Base-by-base conservation (phyloP, 2,329 filamentous ascomycete species). In the Ceratocystis albifundus region DNA sequence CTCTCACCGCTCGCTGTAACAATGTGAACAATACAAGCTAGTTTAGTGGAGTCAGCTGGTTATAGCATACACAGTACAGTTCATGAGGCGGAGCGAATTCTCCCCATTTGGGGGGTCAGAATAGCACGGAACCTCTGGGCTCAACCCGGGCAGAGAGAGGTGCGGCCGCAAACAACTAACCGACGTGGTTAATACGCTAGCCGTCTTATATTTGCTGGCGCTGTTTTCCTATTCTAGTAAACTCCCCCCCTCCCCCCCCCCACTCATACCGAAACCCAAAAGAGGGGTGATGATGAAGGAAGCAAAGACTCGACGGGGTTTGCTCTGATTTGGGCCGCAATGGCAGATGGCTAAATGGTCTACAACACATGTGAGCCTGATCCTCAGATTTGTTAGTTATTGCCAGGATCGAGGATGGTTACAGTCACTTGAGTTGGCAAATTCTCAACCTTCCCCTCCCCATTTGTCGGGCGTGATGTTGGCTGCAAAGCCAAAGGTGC, bases 231-330 rank as follows among this genome's bases (percentile, higher is more conserved):
- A 25, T 57, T 28, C 28, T 15, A 28, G 22, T 57, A 28, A 17
- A 2, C 6, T 7, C 48, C 46, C 20, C n/a, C 46, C 17, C 20
- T n/a, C 22, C 50, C 22, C 8, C 50, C 28, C 46, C 53, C 53
- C 53, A 59, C 53, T n/a, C 28, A 59, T 59, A 59, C 53, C 53
- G 53, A n/a, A 59, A 59, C 53, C 53, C n/a, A 59, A 59, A 59
- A 59, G 53, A 59, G 53, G 53, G 53, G 53, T 32, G 53, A 30
- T 59, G 28, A 30, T 59, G 48, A 25, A 59, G 53, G 53, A 32
- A 59, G 53, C 53, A 32, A 59, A 17, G 25, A 59, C 53, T 59
- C 15, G 48, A 25, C 48, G 48, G 48, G 48, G 48, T 53, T 57
- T n/a, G 17, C 32, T 59, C 25, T 59, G 25, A n/a, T 59, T 59